Evolutionary conservation across 768 basidiomycete species (phyloP).

Genomic region (Phaffia tasmanica): DNA sequence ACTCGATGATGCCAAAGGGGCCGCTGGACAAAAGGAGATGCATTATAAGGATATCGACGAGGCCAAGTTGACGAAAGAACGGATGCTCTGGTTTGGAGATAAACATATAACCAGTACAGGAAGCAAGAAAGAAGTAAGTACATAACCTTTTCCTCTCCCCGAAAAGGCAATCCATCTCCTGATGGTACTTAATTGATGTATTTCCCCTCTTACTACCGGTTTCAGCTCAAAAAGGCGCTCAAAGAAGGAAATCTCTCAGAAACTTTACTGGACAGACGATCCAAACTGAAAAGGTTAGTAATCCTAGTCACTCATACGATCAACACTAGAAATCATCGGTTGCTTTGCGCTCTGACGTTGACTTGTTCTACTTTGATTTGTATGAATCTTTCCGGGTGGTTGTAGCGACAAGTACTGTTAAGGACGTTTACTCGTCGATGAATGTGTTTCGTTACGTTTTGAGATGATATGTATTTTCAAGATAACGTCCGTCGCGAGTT

Average conservation of each 20-base stretch:
- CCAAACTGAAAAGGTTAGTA: constrained; percentile 67
- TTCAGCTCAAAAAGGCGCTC: constrained; percentile 61
- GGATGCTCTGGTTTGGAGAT: constrained; percentile 78
- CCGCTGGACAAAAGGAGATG: constrained; percentile 47
- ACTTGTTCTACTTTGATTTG: not conserved
- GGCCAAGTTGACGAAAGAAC: constrained; percentile 54
- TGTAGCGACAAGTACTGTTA: constrained; percentile 25
- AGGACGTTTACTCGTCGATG: not conserved
- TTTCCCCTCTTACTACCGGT: constrained; percentile 18
- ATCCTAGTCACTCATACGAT: not conserved
- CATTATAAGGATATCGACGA: constrained; percentile 54
- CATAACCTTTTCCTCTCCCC: constrained; percentile 9
- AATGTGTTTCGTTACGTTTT: too few species aligned
- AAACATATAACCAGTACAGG: constrained; percentile 55
- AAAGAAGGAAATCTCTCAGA: constrained; percentile 73
- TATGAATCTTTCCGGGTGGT: not conserved
- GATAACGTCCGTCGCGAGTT: too few species aligned
- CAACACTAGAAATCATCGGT: not conserved
- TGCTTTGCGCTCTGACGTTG: not conserved
- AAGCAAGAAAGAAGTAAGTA: constrained; percentile 61
- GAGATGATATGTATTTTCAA: too few species aligned
- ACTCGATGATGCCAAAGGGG: constrained; percentile 15
- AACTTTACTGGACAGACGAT: constrained; percentile 62
- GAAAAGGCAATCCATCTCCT: not conserved
- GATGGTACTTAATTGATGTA: not conserved